Evolutionary conservation across 768 basidiomycete genomes (phyloP).

Genomic region (Suillus weaverae): DNA sequence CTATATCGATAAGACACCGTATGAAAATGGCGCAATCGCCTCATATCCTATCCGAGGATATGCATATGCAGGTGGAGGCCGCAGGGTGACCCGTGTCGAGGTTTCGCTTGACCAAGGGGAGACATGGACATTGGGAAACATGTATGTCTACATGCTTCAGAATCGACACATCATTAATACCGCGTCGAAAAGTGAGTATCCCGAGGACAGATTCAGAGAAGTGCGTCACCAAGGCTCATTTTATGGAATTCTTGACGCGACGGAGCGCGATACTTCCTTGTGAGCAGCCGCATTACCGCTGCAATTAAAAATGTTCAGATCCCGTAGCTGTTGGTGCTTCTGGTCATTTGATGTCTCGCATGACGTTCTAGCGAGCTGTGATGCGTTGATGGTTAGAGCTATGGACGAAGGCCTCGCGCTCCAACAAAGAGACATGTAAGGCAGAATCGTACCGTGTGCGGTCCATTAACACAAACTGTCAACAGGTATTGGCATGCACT

Average conservation of each 20-base stretch:
- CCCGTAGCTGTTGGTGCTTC: slow-evolving; percentile 54
- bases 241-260: slow-evolving; percentile 51
- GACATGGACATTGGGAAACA: slow-evolving; percentile 47
- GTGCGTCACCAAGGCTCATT: slow-evolving; percentile 36
- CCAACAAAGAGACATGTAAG: slow-evolving; percentile 56
- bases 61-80: slow-evolving; percentile 62
- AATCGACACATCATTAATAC: background rate
- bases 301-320: background rate
- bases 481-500: slow-evolving; percentile 50
- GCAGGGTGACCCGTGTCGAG: slow-evolving; percentile 58
- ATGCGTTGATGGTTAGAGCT: slow-evolving; percentile 47
- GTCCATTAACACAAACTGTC: slow-evolving; percentile 10
- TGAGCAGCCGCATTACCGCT: slow-evolving; percentile 16
- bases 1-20: slow-evolving; percentile 9
- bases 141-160: slow-evolving; percentile 24
- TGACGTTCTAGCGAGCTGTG: slow-evolving; percentile 32
- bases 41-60: slow-evolving; percentile 52
- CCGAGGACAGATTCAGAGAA: slow-evolving; percentile 51
- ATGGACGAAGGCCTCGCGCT: slow-evolving; percentile 54
- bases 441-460: background rate
- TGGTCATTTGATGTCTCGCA: slow-evolving; percentile 46
- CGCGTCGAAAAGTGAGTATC: slow-evolving; percentile 35
- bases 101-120: slow-evolving; percentile 53
- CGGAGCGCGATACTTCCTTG: slow-evolving; percentile 50
- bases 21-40: slow-evolving; percentile 13